Conservation (phyloP, 768 basidiomycete species). For the Rhizopogon vinicolor region DNA sequence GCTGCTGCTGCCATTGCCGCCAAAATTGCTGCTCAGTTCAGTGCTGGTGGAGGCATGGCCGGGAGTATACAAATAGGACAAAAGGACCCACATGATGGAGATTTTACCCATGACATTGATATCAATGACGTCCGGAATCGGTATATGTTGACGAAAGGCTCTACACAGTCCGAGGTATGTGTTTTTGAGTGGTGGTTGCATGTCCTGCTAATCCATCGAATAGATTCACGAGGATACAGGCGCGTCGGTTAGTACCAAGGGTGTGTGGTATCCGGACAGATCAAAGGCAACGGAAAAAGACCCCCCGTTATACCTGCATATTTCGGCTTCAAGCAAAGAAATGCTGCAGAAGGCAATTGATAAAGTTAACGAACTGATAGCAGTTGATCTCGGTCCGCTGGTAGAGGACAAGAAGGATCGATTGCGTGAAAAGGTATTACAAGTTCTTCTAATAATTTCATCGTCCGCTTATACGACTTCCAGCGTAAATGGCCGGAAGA, state of each 20-base stretch:
- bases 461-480: constrained; percentile 8
- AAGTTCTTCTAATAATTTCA: not conserved
- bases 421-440: constrained; percentile 56
- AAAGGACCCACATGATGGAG: constrained; percentile 71
- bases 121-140: constrained; percentile 96
- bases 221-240: constrained; percentile 93
- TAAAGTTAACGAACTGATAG: constrained; percentile 69
- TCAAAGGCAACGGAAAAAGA: constrained; percentile 88
- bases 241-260: constrained; percentile 89
- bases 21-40: constrained; percentile 89
- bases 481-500: constrained; percentile 98
- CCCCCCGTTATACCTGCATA: constrained; percentile 90
- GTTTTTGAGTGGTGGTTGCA: not conserved
- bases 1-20: constrained; percentile 87
- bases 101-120: constrained; percentile 88
- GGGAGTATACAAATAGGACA: constrained; percentile 38
- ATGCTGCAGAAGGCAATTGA: constrained; percentile 62
- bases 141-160: constrained; percentile 89
- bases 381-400: constrained; percentile 72
- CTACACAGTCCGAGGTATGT: constrained; percentile 86
- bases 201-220: not conserved
- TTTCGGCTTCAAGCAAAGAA: constrained; percentile 71
- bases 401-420: constrained; percentile 76
- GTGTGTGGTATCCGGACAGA: constrained; percentile 94
- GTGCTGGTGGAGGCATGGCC: constrained; percentile 35